phyloP scores from a whole-genome alignment of 2,329 filamentous ascomycete genomes.

The Cordyceps fumosorosea region DNA sequence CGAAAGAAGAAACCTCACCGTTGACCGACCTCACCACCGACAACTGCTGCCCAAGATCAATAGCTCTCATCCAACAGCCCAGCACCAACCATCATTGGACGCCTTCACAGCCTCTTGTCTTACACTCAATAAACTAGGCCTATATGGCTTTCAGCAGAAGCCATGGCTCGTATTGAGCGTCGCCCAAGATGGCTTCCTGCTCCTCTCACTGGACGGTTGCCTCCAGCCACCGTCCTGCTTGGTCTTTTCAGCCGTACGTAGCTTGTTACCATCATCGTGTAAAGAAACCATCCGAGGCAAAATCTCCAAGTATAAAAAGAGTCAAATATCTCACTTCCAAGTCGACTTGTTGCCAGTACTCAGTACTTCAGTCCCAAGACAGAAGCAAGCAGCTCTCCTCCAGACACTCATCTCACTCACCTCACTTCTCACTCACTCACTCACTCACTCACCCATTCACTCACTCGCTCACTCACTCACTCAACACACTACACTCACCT shows the following conservation, averaged over 20 bases:
- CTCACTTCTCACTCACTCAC: too few species aligned
- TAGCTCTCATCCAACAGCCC: neutral
- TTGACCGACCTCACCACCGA: neutral
- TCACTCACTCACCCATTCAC: neutral
- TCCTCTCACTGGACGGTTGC: neutral
- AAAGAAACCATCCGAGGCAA: neutral
- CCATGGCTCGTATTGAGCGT: neutral
- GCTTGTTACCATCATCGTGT: neutral
- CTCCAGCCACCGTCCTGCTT: neutral
- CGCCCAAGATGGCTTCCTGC: neutral
- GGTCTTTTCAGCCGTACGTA: neutral
- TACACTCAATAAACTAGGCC: neutral
- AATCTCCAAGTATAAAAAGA: neutral
- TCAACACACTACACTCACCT: too few species aligned
- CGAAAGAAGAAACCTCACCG: neutral
- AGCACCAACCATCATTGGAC: neutral
- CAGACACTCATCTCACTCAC: neutral
- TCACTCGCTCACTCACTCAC: too few species aligned
- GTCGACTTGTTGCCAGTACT: too few species aligned
- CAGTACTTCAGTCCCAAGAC: neutral
- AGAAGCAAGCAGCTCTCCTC: neutral
- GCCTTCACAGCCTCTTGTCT: conserved; percentile 7
- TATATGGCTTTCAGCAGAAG: conserved; percentile 4
- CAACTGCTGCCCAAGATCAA: neutral
- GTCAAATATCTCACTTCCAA: neutral